Percentiles rank a stretch among this genome's conserved stretches.
Conservation (phyloP, 208 protist genomes). For the Leptomonas pyrrhocoris region DNA sequence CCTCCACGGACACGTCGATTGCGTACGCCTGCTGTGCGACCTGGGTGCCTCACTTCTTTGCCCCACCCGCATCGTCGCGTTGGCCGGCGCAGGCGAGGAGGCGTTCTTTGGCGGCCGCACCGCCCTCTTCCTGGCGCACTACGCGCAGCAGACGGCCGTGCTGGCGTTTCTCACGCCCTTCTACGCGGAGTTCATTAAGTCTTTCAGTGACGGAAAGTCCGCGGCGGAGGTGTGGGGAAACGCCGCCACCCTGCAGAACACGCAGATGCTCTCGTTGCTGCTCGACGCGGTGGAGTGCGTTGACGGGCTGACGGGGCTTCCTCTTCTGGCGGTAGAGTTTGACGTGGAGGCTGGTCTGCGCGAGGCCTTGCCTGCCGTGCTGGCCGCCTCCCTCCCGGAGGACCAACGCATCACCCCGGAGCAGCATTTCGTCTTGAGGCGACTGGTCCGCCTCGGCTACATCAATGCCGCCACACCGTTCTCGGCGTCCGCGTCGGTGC, state of each 20-base stretch:
- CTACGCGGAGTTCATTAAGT: conserved; percentile 7
- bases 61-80: conserved; percentile 14
- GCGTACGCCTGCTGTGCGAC: conserved; percentile 33
- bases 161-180: conserved; percentile 16
- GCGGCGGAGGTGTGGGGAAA: conserved; percentile 15
- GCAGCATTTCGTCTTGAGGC: conserved; percentile 45
- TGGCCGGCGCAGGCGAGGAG: neutral
- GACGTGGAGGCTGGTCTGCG: conserved; percentile 23
- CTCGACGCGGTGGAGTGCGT: conserved; percentile 54
- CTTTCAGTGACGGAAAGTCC: conserved; percentile 5
- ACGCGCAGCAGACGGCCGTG: conserved; percentile 33
- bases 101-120: conserved; percentile 27
- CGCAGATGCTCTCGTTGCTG: conserved; percentile 32
- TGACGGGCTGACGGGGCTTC: neutral
- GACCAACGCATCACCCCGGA: conserved; percentile 23
- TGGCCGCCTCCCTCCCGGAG: conserved; percentile 26
- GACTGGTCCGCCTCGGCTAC: conserved; percentile 34
- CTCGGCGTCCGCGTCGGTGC: conserved; percentile 19
- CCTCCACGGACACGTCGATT: conserved; percentile 40
- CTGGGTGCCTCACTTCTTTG: conserved; percentile 31
- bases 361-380: conserved; percentile 24
- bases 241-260: conserved; percentile 14
- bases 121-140: conserved; percentile 60
- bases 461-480: conserved; percentile 12
- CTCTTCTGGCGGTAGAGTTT: conserved; percentile 20